phyloP scores from a whole-genome alignment of 192 early-diverging fungal genomes.

The Coemansia sp. region DNA sequence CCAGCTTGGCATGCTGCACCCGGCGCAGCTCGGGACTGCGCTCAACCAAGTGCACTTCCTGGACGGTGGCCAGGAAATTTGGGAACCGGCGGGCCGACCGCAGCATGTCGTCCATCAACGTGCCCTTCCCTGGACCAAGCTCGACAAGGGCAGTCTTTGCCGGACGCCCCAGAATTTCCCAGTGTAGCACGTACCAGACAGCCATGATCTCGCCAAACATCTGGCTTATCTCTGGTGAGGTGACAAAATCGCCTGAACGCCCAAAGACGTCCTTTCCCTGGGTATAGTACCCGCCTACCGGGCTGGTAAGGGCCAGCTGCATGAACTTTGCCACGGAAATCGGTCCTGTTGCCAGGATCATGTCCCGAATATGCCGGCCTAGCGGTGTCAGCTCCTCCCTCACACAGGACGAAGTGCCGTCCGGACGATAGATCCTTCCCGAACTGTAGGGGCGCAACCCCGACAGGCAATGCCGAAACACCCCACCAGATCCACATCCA shows the following conservation, averaged over 20 bases:
- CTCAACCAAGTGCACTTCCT: slow-evolving; percentile 76
- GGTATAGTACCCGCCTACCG: slow-evolving; percentile 91
- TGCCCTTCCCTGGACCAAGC: slow-evolving; percentile 91
- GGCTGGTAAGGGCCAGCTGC: slow-evolving; percentile 79
- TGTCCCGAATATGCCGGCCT: slow-evolving; percentile 54
- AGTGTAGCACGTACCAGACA: slow-evolving; percentile 83
- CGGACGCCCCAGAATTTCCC: slow-evolving; percentile 63
- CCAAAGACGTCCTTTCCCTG: slow-evolving; percentile 89
- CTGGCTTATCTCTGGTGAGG: slow-evolving; percentile 95
- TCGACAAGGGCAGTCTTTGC: slow-evolving; percentile 58
- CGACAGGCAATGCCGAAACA: too few species aligned
- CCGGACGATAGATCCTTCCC: slow-evolving; percentile 7
- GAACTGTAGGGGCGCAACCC: too few species aligned
- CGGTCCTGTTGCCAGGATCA: slow-evolving; percentile 54
- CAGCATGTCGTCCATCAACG: slow-evolving; percentile 88
- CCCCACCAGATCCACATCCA: too few species aligned
- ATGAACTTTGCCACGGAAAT: slow-evolving; percentile 84
- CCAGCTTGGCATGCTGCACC: slow-evolving; percentile 56
- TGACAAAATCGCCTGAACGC: slow-evolving; percentile 84
- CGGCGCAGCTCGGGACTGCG: slow-evolving; percentile 69
- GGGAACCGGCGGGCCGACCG: slow-evolving; percentile 67
- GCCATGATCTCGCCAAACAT: slow-evolving; percentile 96
- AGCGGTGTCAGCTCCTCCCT: slow-evolving; percentile 55
- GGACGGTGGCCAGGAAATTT: slow-evolving; percentile 56
- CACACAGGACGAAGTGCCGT: not conserved